Percentiles rank a stretch among this genome's conserved stretches.
Evolutionary conservation across 768 basidiomycete genomes (phyloP).

Genomic region (Suillus luteus): DNA sequence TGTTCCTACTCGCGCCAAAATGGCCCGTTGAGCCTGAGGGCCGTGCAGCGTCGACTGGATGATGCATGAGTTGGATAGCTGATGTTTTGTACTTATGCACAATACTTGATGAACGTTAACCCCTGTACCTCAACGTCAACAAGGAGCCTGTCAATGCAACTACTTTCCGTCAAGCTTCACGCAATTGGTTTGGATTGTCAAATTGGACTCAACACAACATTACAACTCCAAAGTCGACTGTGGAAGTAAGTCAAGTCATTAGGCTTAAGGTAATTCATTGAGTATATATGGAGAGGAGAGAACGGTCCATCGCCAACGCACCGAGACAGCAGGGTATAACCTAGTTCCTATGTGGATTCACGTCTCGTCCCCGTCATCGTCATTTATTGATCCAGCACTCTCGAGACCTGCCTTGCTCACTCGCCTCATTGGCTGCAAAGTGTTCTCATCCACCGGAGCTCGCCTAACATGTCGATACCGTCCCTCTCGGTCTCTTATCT

Average conservation of each 20-base stretch:
- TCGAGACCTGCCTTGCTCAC: constrained; percentile 95
- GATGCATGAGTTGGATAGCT: background rate
- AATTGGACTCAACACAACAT: background rate
- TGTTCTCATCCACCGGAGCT: constrained; percentile 86
- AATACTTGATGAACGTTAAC: background rate
- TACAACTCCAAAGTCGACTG: background rate
- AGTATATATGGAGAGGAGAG: background rate
- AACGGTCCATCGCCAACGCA: background rate
- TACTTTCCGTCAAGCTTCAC: background rate
- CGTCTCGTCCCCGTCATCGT: background rate
- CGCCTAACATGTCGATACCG: constrained; percentile 85
- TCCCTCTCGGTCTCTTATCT: constrained; percentile 83
- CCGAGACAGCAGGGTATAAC: background rate
- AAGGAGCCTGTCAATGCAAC: background rate
- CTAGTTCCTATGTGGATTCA: background rate
- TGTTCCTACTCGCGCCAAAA: background rate
- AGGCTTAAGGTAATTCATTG: background rate
- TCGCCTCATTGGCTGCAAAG: constrained; percentile 84
- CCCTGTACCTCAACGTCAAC: background rate
- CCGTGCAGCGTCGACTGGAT: background rate
- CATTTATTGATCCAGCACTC: constrained; percentile 43
- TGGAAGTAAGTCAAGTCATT: background rate
- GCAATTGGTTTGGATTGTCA: background rate
- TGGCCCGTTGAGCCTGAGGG: background rate
- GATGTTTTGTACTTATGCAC: background rate